Evolutionary conservation across 306 rosid species (phyloP).

Genomic region (Betula pendula): DNA sequence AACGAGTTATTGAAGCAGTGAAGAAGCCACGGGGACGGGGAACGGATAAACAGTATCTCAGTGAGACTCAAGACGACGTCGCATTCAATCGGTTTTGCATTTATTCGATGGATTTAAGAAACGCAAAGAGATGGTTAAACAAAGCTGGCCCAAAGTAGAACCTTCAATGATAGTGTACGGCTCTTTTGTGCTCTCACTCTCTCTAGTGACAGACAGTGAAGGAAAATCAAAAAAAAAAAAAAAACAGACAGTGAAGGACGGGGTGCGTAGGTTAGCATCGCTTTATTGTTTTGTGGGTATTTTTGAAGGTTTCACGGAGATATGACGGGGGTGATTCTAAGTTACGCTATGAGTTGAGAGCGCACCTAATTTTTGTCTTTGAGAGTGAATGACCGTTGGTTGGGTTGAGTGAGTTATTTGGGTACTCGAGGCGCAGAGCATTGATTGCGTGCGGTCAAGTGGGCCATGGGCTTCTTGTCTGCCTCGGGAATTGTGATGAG

Average conservation of each 20-base stretch:
- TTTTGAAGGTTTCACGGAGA: not conserved
- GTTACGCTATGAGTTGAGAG: not conserved
- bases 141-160: not conserved
- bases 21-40: not conserved
- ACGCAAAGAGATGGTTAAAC: not conserved
- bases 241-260: not conserved
- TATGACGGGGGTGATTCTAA: not conserved
- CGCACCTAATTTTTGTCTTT: not conserved
- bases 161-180: not conserved
- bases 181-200: not conserved
- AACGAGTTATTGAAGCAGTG: not conserved
- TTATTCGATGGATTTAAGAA: no score
- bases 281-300: not conserved
- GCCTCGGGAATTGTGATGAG: constrained; percentile 20
- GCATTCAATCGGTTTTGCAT: no score
- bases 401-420: not conserved
- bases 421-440: not conserved
- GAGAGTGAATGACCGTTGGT: constrained; percentile 11
- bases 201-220: not conserved
- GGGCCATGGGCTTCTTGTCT: not conserved
- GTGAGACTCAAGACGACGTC: not conserved
- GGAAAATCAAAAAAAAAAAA: no score
- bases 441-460: constrained; percentile 20
- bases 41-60: not conserved
- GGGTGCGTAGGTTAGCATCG: constrained; percentile 32